Conservation (phyloP, 2,329 filamentous ascomycete species). For the Penicillium brasilianum region DNA sequence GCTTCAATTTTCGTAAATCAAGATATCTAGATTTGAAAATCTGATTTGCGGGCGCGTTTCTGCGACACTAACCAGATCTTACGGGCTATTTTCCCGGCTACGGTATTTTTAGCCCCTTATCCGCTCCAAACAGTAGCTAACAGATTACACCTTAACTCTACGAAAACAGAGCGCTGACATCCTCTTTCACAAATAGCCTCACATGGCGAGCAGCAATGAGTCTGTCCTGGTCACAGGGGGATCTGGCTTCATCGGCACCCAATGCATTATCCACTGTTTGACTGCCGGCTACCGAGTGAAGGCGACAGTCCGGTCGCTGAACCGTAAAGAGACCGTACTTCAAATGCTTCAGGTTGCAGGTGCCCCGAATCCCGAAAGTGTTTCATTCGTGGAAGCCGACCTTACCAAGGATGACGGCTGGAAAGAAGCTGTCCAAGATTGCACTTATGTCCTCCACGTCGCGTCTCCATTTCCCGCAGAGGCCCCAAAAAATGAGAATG, state of each 20-base stretch:
- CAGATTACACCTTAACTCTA: background rate
- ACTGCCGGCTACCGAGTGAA: slow-evolving; percentile 14
- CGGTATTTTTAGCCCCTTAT: background rate
- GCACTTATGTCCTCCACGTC: slow-evolving; percentile 16
- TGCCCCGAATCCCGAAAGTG: background rate
- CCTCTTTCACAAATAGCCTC: background rate
- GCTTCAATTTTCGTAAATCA: background rate
- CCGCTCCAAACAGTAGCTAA: background rate
- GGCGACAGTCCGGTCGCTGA: slow-evolving; percentile 13
- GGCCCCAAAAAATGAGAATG: slow-evolving; percentile 11
- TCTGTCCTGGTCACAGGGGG: slow-evolving; percentile 15
- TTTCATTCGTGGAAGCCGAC: slow-evolving; percentile 17
- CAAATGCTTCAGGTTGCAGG: slow-evolving; percentile 5
- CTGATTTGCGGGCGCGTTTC: background rate
- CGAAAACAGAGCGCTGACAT: background rate
- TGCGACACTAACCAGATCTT: background rate
- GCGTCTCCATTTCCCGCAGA: slow-evolving; percentile 15
- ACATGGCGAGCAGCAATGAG: slow-evolving; percentile 8
- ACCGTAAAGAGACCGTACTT: slow-evolving; percentile 6
- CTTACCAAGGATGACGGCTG: slow-evolving; percentile 16
- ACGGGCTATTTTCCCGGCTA: background rate
- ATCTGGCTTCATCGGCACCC: slow-evolving; percentile 16
- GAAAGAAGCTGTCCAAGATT: slow-evolving; percentile 12
- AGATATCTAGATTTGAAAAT: background rate
- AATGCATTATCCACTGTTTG: slow-evolving; percentile 15